Evolutionary conservation across 1,284 basidiomycete genomes (phyloP).

Genomic region (Ceratobasidium sp.): DNA sequence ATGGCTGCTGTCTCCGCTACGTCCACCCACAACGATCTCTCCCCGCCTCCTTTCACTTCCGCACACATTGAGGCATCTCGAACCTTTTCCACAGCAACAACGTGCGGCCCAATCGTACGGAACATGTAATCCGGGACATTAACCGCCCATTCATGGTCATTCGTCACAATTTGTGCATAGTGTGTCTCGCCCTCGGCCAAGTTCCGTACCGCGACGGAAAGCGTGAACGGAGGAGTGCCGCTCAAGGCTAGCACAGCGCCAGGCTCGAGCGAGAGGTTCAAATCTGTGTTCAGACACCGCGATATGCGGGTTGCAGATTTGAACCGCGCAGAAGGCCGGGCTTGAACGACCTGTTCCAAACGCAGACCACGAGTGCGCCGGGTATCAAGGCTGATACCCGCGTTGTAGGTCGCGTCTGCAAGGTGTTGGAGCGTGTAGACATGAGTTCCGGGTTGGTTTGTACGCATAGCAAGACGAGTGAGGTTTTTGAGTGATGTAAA

Average conservation of each 20-base stretch:
- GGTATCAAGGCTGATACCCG: slow-evolving; percentile 62
- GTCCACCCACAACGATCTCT: slow-evolving; percentile 78
- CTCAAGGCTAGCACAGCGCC: slow-evolving; percentile 73
- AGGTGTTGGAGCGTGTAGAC: slow-evolving; percentile 89
- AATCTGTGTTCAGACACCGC: slow-evolving; percentile 79
- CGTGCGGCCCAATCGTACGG: slow-evolving; percentile 81
- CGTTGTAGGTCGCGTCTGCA: slow-evolving; percentile 87
- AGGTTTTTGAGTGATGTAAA: slow-evolving; percentile 38
- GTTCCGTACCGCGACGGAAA: slow-evolving; percentile 80
- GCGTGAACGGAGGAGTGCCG: slow-evolving; percentile 88
- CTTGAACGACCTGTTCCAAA: slow-evolving; percentile 86
- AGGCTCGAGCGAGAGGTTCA: slow-evolving; percentile 58
- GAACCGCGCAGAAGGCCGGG: slow-evolving; percentile 82
- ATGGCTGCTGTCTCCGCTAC: slow-evolving; percentile 96
- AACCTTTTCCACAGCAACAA: slow-evolving; percentile 79
- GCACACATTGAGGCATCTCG: slow-evolving; percentile 83
- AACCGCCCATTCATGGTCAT: slow-evolving; percentile 76
- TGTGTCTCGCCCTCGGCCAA: slow-evolving; percentile 66
- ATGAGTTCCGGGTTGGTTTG: slow-evolving; percentile 27
- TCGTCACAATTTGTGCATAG: slow-evolving; percentile 63
- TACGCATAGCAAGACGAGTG: slow-evolving; percentile 36
- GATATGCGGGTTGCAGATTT: slow-evolving; percentile 71
- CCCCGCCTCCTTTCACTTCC: slow-evolving; percentile 67
- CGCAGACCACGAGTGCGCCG: slow-evolving; percentile 70
- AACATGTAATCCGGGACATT: slow-evolving; percentile 79